A percentile compares a stretch with the other conserved stretches of the same genome.
Evolutionary conservation across 805 yeast genomes (phyloP).

Genomic region (Ogataea ramenticola): DNA sequence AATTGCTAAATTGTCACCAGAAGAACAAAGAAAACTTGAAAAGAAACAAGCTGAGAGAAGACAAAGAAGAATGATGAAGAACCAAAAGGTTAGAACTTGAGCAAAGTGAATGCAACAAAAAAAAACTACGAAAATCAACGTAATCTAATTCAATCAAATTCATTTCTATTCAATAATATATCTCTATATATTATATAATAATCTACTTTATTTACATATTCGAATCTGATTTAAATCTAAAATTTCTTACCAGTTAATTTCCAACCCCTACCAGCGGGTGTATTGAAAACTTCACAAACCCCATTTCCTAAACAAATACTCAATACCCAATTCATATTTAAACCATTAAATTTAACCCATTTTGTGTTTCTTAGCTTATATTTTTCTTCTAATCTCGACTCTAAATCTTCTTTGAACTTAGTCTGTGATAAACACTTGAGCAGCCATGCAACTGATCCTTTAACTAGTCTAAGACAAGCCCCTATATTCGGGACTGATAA

Average conservation of each 20-base stretch:
- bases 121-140: no score
- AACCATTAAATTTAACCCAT: constrained; percentile 43
- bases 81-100: constrained; percentile 40
- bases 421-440: constrained; percentile 29
- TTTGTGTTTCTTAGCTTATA: constrained; percentile 40
- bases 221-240: no score
- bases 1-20: constrained; percentile 53
- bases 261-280: constrained; percentile 50
- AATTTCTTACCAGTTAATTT: constrained; percentile 33
- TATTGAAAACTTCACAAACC: constrained; percentile 40
- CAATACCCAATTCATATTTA: constrained; percentile 41
- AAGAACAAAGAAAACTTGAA: constrained; percentile 72
- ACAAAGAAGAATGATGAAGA: constrained; percentile 64
- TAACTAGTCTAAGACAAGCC: constrained; percentile 35
- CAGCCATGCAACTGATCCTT: constrained; percentile 37
- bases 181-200: background rate
- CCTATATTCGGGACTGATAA: constrained; percentile 47
- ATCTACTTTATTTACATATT: background rate
- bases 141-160: no score
- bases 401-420: constrained; percentile 36
- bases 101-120: no score
- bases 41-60: constrained; percentile 76
- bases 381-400: constrained; percentile 32
- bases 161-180: background rate
- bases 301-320: constrained; percentile 49